Evolutionary conservation across 2,329 filamentous ascomycete species (phyloP), one percentile per base, ranked within the genome.

Genomic region (Colletotrichum destructivum): DNA sequence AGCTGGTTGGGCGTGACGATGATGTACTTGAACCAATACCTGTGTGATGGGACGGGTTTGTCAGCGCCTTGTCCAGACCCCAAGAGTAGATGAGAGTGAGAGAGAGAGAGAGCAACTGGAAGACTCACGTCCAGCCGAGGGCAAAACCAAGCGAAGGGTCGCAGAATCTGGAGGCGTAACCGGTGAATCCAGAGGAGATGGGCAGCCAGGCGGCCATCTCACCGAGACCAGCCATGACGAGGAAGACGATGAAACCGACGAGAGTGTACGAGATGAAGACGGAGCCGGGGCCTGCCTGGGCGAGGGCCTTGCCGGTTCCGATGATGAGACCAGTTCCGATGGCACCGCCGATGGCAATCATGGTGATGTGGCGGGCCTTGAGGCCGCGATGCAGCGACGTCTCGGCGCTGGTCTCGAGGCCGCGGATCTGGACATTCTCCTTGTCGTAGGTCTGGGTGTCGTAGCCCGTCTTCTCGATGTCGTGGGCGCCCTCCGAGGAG

Each of bases 141-240:
- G 92, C 89, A 80, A 96, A 96, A 66, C 94, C 94, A 35, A 96
- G 88, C 72, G 93, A 92, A 64, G 93, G 93, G 76, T 96, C 93
- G 77, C 91, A 92, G 84, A 94, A 96, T 59, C 94, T 88, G 72
- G 90, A 88, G 31, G 94, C 93, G 78, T 95, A 96, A 77, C 93
- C 93, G 72, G 93, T 93, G 82, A 96, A 97, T 75, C 94, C 94
- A 79, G 92, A 90, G 66, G 90, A 89, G 77, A 95, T 86, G 62
- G 94, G 94, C 44, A 96, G 82, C 92, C 93, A 96, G 63, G 93
- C 89, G 11, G 93, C 93, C 93, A 96, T 96, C 81, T 96, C 93
- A 74, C 93, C 94, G 4, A 96, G 89, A 68, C 89, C 91, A 69
- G 91, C 91, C 93, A 96, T 95, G 75, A 96, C 93, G 52, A 94